Evolutionary conservation across 768 basidiomycete genomes (phyloP).

Genomic region (Mycena chlorophos): DNA sequence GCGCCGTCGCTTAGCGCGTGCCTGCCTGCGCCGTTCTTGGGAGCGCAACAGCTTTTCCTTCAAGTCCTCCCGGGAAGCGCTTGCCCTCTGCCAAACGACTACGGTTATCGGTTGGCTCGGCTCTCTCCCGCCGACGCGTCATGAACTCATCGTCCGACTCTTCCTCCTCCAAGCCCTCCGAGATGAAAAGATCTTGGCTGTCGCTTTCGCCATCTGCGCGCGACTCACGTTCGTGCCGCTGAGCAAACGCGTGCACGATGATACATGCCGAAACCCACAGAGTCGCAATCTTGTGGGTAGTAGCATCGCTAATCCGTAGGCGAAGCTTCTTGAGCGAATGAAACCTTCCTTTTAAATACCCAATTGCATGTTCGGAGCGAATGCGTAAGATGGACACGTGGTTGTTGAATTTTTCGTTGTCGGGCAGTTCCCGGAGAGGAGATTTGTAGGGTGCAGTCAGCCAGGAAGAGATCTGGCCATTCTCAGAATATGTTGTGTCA

Average conservation of each 20-base stretch:
- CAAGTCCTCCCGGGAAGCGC: constrained; percentile 3
- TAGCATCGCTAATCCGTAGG: constrained; percentile 2
- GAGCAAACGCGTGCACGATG: not conserved
- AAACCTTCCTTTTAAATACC: constrained; percentile 42
- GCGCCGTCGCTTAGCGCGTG: too few relatives aligned
- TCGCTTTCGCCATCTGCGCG: not conserved
- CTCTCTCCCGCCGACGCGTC: not conserved
- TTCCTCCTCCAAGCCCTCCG: not conserved
- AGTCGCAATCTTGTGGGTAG: not conserved
- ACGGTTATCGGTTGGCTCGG: not conserved
- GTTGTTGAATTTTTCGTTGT: constrained; percentile 35
- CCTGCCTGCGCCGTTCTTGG: not conserved
- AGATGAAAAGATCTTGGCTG: not conserved
- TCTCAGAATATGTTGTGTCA: not conserved
- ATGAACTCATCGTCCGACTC: not conserved
- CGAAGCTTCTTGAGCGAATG: constrained; percentile 34
- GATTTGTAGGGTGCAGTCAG: constrained; percentile 30
- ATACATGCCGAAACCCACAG: not conserved
- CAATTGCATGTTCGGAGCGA: constrained; percentile 41
- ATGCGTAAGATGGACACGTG: constrained; percentile 38
- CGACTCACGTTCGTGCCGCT: not conserved
- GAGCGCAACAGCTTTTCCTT: not conserved
- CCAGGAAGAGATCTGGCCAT: constrained; percentile 14
- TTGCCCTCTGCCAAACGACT: not conserved
- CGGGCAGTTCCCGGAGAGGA: constrained; percentile 25